phyloP scores from a whole-genome alignment of 2,329 filamentous ascomycete genomes.

The Apiospora koreana region DNA sequence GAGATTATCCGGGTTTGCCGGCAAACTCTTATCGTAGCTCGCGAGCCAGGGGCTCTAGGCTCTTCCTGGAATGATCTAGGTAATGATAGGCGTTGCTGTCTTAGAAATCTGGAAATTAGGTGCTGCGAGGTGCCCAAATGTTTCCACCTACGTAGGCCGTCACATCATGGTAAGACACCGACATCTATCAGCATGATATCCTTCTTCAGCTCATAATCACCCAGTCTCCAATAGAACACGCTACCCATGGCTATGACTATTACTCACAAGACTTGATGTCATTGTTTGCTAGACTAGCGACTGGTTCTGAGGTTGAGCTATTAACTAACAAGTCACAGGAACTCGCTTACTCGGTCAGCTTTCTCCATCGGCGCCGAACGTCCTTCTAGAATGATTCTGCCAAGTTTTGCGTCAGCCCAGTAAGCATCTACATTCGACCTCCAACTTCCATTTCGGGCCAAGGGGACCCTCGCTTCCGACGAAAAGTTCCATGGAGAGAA shows the following conservation, averaged over 20 bases:
- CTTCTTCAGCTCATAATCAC: neutral
- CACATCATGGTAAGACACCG: neutral
- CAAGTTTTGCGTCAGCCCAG: neutral
- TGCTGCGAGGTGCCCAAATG: neutral
- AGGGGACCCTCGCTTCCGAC: neutral
- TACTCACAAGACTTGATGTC: neutral
- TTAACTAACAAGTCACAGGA: neutral
- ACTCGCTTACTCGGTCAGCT: neutral
- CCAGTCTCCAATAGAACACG: no score
- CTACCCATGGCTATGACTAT: neutral
- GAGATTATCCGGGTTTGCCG: neutral
- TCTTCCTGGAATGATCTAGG: no score
- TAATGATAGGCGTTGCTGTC: no score
- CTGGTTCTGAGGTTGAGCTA: neutral
- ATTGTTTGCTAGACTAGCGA: neutral
- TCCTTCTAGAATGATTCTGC: neutral
- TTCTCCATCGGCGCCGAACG: neutral
- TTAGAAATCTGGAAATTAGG: no score
- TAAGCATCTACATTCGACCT: neutral
- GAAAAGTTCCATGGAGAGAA: neutral
- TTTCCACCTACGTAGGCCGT: neutral
- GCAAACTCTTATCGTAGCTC: neutral
- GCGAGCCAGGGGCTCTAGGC: no score
- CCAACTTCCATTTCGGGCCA: neutral
- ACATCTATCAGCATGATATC: neutral